Conservation (phyloP, 257 asterid genomes). For the Avicennia marina region DNA sequence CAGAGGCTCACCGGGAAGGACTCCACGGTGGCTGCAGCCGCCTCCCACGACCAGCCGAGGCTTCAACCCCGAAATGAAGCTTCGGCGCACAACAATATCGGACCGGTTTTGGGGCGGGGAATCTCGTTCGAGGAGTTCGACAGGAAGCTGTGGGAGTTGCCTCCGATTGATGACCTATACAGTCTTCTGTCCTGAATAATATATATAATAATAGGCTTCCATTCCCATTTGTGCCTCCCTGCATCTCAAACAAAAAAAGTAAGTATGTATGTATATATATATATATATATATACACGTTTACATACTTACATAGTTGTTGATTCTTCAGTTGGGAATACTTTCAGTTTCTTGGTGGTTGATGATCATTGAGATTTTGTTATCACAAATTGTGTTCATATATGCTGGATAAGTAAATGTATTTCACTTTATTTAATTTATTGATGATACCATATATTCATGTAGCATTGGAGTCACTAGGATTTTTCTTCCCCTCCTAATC, state of each 20-base stretch:
- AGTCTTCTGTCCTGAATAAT: constrained; percentile 19
- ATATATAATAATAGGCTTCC: not conserved
- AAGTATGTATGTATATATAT: not conserved
- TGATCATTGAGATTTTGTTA: too few species aligned
- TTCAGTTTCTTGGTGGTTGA: too few species aligned
- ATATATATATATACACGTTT: not conserved
- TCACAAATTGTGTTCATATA: too few species aligned
- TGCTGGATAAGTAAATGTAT: too few species aligned
- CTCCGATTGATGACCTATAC: constrained; percentile 44
- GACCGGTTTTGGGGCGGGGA: constrained; percentile 25
- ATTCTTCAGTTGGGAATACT: too few species aligned
- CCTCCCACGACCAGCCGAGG: not conserved
- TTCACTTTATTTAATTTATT: too few species aligned
- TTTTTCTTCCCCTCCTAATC: too few species aligned
- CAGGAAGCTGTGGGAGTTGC: constrained; percentile 37
- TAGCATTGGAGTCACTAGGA: too few species aligned
- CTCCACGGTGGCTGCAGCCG: constrained; percentile 14
- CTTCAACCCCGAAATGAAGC: too few species aligned
- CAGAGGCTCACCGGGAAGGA: constrained; percentile 67
- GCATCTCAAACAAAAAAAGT: not conserved
- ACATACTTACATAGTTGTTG: too few species aligned
- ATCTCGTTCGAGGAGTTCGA: constrained; percentile 42
- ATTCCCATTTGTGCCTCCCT: not conserved
- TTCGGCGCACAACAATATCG: not conserved
- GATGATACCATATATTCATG: too few species aligned